Base-by-base conservation (phyloP, 192 early-diverging fungal species). In the Dispira parvispora region DNA sequence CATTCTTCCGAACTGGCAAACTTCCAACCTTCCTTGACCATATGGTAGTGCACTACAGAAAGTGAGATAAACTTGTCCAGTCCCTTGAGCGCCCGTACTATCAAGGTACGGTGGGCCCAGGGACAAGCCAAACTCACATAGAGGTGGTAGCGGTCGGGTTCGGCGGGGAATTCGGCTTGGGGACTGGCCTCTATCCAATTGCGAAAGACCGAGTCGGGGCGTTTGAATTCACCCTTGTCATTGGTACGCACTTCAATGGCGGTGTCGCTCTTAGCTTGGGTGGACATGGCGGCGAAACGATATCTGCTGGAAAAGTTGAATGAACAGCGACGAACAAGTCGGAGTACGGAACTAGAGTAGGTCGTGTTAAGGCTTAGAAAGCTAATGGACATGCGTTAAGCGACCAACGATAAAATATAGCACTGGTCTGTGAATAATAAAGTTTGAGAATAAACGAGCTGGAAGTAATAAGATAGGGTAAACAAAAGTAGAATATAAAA, bases 71-170 rank as follows among this genome's bases (percentile, higher is more conserved):
- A 55, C 52, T 82, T 68, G 58, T 94, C 83, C 26, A 98, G 82
- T 0, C 91, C 91, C 75, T 96, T 96, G 46, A 98, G 72, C n/a
- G 80, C 77, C 62, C 91, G 83, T 11, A 91, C 90, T 50, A 95
- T 82, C 21, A 87, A 69, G 11, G 90, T 85, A 62, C 94, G 82
- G 70, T 95, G 90, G 10, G 95, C 95, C 81, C 81, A 85, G 43
- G 83, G 83, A 61, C 84, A 85, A 12, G 80, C 84, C 62, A 71
- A 73, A 54, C 72, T 76, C 63, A 92, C 75, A 63, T 86, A 89
- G 23, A 91, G 74, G 54, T 89, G 87, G 80, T 95, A 95, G 62
- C 92, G 82, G 44, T 75, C 76, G 16, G 75, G 65, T 66, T 92
- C 92, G 49, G 91, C 78, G 11, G 75, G 65, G 68, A 92, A 97